These are phyloP conservation scores for Plantago coronopus DNA, from an alignment of 305 asterid species.

Conservation along the genomic window DNA sequence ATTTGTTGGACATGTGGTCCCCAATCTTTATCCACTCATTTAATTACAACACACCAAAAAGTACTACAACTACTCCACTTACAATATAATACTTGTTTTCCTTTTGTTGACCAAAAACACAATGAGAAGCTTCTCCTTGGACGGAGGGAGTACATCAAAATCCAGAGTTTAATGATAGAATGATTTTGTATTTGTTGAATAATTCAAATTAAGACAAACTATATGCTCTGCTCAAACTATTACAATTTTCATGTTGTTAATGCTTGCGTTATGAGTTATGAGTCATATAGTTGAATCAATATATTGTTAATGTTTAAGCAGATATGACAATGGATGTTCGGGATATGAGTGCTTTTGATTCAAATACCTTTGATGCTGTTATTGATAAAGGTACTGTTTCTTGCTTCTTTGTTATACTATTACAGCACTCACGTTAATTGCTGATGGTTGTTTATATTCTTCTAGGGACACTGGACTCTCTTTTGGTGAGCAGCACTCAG, in stretches of 20 bases:
- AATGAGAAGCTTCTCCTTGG: too few species aligned
- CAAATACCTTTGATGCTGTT: conserved; percentile 51
- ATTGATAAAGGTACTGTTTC: conserved; percentile 60
- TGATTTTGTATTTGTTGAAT: neutral
- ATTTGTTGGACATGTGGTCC: too few species aligned
- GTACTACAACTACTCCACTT: too few species aligned
- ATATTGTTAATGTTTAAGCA: conserved; percentile 39
- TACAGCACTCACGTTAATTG: conserved; percentile 18
- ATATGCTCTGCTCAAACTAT: neutral
- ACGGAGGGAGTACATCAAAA: too few species aligned
- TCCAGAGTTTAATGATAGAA: neutral
- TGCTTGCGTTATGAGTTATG: neutral
- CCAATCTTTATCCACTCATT: too few species aligned
- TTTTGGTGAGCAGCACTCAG: conserved; percentile 51
- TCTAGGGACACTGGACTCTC: conserved; percentile 77
- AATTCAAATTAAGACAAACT: conserved; percentile 15
- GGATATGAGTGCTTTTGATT: conserved; percentile 55
- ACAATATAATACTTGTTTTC: too few species aligned
- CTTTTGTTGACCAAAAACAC: too few species aligned
- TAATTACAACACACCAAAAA: too few species aligned
- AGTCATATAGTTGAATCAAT: conserved; percentile 9
- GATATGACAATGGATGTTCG: conserved; percentile 65
- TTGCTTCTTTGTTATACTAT: conserved; percentile 16
- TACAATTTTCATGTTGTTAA: neutral
- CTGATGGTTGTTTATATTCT: conserved; percentile 36